Evolutionary conservation across 2,329 filamentous ascomycete species (phyloP), one percentile per base, ranked within the genome.

Genomic region (Thielaviopsis punctulata): DNA sequence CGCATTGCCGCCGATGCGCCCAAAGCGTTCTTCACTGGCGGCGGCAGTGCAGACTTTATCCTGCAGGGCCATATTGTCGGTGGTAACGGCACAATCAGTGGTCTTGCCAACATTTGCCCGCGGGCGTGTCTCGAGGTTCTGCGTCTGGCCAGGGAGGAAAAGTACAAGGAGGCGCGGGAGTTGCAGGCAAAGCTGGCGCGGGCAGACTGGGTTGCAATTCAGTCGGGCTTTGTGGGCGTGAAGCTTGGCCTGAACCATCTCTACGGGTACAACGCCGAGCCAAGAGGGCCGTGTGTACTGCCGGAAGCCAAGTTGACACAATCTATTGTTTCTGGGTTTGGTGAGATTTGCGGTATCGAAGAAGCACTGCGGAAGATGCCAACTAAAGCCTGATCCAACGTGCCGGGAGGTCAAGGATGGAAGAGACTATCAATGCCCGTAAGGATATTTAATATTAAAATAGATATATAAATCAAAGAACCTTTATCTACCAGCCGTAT

Each of bases 181-280:
- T 57, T 69, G 55, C 67, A 69, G 57, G 64, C 64, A 51, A 57
- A 67, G 58, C 60, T 75, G 55, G 65, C 75, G 60, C 60, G 66
- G 59, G 61, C 68, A 52, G 64, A 72, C 63, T 66, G 75, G 69
- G 56, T 66, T 44, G 69, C 68, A 51, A 72, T 72, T 56, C 64
- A 65, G 60, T 69, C 67, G n/a, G 70, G 69, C 3, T 72, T 73
- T 56, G 68, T 69, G 3, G 69, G 69, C 27, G 69, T 72, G 54
- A 73, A 73, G 63, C 67, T 67, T 27, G 68, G 68, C 6, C 60
- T 72, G 59, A 65, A 64, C 22, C 62, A 65, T 55, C 69, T 68
- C 58, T 59, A 63, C 44, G 64, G 65, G 23, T 65, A 67, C 48
- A 66, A 64, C 15, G 65, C 66, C 22, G 64, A 63, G 57, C 68